Base-by-base conservation (phyloP, 495 filamentous ascomycete species). In the Hypoxylon trugodes region DNA sequence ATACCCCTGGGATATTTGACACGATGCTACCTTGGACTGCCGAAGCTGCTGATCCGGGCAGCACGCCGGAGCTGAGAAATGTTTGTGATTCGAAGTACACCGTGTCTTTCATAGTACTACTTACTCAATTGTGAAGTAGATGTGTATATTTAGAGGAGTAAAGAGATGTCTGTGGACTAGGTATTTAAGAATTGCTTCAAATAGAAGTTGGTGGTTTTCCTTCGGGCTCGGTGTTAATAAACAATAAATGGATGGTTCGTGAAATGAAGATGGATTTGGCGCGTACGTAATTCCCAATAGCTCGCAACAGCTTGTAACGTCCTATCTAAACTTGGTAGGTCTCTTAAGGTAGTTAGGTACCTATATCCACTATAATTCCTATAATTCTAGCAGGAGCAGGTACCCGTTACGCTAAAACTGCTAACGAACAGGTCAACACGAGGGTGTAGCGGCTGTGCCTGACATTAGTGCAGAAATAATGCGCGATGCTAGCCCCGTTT, bases 401-500 rank as follows among this genome's bases (percentile, higher is more conserved):
- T 61, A 61, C 49, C 48, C 57, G 57, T 41, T 12, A 16, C 58
- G 32, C 58, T 61, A 53, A 19, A 42, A 4, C 4, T 9, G 30
- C 26, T 1, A 33, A 48, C 40, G 41, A 42, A 32, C 51, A 35
- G 48, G 38, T 33, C 13, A n/a, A 52, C 40, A 49, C 35, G 26
- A 51, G 50, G 41, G 21, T 56, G 42, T 42, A 33, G 37, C 62
- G 37, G 51, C 46, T 61, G 63, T 66, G 50, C 63, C 63, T 66
- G 63, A 16, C 63, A 61, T 66, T 66, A 66, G 63, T 32, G 51
- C 16, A 33, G 15, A 55, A n/a, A 32, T 66, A 49, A 37, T 16
- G 22, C 40, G 55, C 42, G 19, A 37, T 55, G 13, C 42, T 66
- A 57, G 57, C 57, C 33, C 37, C 38, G 36, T 42, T 48, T 43